phyloP scores from a whole-genome alignment of 1,139 yeast species.

The Suhomyces atakaporum region DNA sequence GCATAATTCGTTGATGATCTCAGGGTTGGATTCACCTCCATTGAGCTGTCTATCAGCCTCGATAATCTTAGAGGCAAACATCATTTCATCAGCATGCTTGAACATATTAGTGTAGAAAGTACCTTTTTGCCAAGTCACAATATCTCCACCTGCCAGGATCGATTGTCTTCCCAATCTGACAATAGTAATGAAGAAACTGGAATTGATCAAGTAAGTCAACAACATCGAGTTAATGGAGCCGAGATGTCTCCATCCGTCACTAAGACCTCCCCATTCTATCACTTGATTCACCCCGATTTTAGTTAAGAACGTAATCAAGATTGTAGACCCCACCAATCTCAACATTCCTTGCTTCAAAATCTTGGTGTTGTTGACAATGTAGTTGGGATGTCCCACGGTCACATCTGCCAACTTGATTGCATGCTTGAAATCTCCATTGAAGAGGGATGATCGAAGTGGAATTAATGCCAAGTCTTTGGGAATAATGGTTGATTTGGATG shows the following conservation, averaged over 20 bases:
- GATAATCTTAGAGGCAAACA: slow-evolving; percentile 64
- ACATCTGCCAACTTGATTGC: slow-evolving; percentile 62
- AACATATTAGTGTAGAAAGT: slow-evolving; percentile 68
- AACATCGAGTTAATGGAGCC: slow-evolving; percentile 63
- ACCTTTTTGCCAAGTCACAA: slow-evolving; percentile 64
- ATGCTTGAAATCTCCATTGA: slow-evolving; percentile 57
- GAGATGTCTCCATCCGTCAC: slow-evolving; percentile 43
- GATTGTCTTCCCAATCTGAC: slow-evolving; percentile 58
- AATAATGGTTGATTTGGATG: slow-evolving; percentile 28
- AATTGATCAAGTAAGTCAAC: slow-evolving; percentile 61
- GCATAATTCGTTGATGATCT: slow-evolving; percentile 43
- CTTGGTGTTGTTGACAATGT: slow-evolving; percentile 35
- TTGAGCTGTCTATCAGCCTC: slow-evolving; percentile 62
- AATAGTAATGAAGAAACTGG: slow-evolving; percentile 60
- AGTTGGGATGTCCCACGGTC: slow-evolving; percentile 61
- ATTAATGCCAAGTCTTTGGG: slow-evolving; percentile 53
- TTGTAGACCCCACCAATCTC: slow-evolving; percentile 34
- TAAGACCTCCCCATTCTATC: slow-evolving; percentile 36
- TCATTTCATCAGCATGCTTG: slow-evolving; percentile 66
- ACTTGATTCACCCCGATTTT: slow-evolving; percentile 41
- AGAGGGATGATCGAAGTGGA: slow-evolving; percentile 61
- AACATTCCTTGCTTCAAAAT: slow-evolving; percentile 32
- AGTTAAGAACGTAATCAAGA: slow-evolving; percentile 38
- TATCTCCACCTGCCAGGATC: slow-evolving; percentile 53
- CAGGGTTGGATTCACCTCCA: slow-evolving; percentile 38